Evolutionary conservation across 371 early-diverging fungal genomes (phyloP).

Genomic region (Haplosporangium sp.): DNA sequence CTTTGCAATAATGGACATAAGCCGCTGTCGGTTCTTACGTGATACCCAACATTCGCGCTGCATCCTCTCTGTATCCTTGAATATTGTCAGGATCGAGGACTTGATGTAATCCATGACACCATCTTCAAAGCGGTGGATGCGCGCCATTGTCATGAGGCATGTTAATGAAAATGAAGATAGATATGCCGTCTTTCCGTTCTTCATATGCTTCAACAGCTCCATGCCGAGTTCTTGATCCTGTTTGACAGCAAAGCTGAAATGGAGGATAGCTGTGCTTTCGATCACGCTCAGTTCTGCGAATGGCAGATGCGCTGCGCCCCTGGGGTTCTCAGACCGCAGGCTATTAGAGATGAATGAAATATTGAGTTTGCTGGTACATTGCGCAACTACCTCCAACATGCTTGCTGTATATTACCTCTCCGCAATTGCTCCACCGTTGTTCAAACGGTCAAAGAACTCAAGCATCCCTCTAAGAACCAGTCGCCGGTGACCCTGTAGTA

Average conservation of each 20-base stretch:
- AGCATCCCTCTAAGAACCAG: conserved; percentile 58
- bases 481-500: conserved; percentile 59
- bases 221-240: conserved; percentile 73
- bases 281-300: conserved; percentile 56
- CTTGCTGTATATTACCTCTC: no score
- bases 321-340: conserved; percentile 32
- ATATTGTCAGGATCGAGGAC: conserved; percentile 57
- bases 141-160: conserved; percentile 67
- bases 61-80: conserved; percentile 64
- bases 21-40: conserved; percentile 35
- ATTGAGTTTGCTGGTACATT: no score
- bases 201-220: conserved; percentile 67
- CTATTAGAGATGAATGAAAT: no score
- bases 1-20: no score
- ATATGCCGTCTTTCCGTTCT: conserved; percentile 56
- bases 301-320: conserved; percentile 30
- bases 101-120: conserved; percentile 66
- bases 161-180: conserved; percentile 65
- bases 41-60: conserved; percentile 64
- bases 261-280: conserved; percentile 72
- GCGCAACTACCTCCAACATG: no score
- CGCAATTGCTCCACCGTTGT: conserved; percentile 32
- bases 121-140: conserved; percentile 70
- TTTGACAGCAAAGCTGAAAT: conserved; percentile 70
- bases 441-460: conserved; percentile 57